Conservation (phyloP, 805 yeast species). For the Torulaspora delbrueckii region DNA sequence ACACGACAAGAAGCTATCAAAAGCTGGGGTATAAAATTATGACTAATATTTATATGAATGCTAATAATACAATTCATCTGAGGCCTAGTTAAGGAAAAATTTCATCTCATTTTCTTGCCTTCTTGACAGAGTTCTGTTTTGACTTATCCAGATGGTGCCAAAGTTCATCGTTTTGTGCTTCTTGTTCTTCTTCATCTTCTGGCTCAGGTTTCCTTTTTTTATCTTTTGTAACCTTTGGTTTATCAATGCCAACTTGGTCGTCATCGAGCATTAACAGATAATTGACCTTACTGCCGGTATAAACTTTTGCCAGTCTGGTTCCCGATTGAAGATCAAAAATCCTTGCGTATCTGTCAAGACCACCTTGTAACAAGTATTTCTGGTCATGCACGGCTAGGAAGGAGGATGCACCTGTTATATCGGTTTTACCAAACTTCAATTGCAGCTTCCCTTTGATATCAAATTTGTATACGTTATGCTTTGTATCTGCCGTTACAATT, state of each 20-base stretch:
- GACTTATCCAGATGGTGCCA: slow-evolving; percentile 28
- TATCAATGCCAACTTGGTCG: slow-evolving; percentile 32
- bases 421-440: slow-evolving; percentile 74
- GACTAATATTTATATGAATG: neutral
- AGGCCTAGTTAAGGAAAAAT: neutral
- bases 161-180: slow-evolving; percentile 35
- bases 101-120: neutral
- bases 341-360: slow-evolving; percentile 81
- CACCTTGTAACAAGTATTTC: slow-evolving; percentile 64
- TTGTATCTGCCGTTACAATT: slow-evolving; percentile 69
- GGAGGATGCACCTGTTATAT: slow-evolving; percentile 54
- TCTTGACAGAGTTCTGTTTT: slow-evolving; percentile 11
- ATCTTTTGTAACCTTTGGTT: slow-evolving; percentile 36
- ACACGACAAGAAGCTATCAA: slow-evolving; percentile 50
- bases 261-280: slow-evolving; percentile 29
- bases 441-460: slow-evolving; percentile 49
- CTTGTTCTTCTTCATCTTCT: slow-evolving; percentile 31
- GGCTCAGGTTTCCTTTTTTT: slow-evolving; percentile 33
- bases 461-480: slow-evolving; percentile 55
- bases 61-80: neutral
- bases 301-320: slow-evolving; percentile 61
- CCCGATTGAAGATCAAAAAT: slow-evolving; percentile 62
- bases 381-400: slow-evolving; percentile 30
- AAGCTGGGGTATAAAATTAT: slow-evolving; percentile 7
- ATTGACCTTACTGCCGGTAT: slow-evolving; percentile 62